These are phyloP conservation scores for Prunus mume DNA, from an alignment of 306 rosid genomes.

Conservation along the genomic window DNA sequence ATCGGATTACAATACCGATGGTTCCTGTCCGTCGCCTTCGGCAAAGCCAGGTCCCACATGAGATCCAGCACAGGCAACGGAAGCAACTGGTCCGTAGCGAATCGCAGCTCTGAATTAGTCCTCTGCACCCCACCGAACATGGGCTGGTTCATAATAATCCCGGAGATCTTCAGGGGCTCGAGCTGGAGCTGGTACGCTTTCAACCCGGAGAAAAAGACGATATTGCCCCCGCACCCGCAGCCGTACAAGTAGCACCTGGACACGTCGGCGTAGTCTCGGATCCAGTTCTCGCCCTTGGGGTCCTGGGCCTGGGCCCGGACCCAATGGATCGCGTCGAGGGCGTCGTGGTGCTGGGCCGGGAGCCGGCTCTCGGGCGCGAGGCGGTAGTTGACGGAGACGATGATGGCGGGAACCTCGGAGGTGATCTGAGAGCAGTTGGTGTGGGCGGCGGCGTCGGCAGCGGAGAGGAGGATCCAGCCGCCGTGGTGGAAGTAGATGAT, in stretches of 20 bases:
- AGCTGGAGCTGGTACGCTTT: neutral
- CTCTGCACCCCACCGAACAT: constrained; percentile 62
- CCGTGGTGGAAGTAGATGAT: constrained; percentile 54
- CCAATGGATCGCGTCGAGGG: constrained; percentile 39
- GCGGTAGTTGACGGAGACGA: constrained; percentile 39
- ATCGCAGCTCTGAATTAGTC: constrained; percentile 46
- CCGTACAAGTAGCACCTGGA: constrained; percentile 60
- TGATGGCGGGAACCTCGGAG: constrained; percentile 38
- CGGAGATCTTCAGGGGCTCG: constrained; percentile 45
- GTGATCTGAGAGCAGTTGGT: constrained; percentile 24
- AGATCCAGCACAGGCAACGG: constrained; percentile 69
- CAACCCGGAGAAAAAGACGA: constrained; percentile 39
- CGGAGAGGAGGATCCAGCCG: constrained; percentile 37
- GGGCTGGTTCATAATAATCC: constrained; percentile 68
- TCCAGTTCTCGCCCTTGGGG: constrained; percentile 52
- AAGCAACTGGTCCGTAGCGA: constrained; percentile 45
- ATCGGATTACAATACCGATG: constrained; percentile 68
- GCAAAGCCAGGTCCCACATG: constrained; percentile 56
- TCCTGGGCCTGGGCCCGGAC: constrained; percentile 31
- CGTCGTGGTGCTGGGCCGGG: constrained; percentile 46
- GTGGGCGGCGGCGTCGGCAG: neutral
- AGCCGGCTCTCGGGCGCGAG: constrained; percentile 52
- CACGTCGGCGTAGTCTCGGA: constrained; percentile 57
- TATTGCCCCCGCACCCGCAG: constrained; percentile 52
- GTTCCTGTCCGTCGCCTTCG: constrained; percentile 42